Evolutionary conservation across 805 yeast genomes (phyloP).

Genomic region (Yarrowia bubula): DNA sequence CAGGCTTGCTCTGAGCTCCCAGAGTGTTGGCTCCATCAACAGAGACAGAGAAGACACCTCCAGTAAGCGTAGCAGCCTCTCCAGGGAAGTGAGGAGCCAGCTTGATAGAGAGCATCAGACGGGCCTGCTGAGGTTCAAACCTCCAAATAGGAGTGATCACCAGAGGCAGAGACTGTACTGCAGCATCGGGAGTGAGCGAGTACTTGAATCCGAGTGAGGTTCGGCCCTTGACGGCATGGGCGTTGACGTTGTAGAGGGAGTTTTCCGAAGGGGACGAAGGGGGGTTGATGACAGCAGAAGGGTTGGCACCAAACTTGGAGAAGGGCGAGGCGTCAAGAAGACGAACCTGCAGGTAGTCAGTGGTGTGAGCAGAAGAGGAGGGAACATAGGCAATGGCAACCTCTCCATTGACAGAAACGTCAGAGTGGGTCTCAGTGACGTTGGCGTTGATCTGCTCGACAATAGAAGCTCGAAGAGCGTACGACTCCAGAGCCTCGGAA

Average conservation of each 20-base stretch:
- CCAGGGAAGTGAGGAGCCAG: slow-evolving; percentile 51
- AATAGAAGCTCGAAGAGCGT: slow-evolving; percentile 54
- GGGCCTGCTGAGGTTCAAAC: slow-evolving; percentile 78
- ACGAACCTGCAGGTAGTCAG: slow-evolving; percentile 9
- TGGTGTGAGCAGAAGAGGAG: slow-evolving; percentile 24
- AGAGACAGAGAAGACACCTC: slow-evolving; percentile 60
- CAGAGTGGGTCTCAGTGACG: slow-evolving; percentile 64
- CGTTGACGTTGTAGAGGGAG: slow-evolving; percentile 26
- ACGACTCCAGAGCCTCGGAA: slow-evolving; percentile 43
- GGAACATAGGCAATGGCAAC: slow-evolving; percentile 68
- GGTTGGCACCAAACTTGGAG: slow-evolving; percentile 47
- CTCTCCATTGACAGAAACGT: slow-evolving; percentile 76
- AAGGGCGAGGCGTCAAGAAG: slow-evolving; percentile 2
- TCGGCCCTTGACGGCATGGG: slow-evolving; percentile 21
- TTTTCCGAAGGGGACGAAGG: slow-evolving; percentile 34
- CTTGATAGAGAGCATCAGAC: slow-evolving; percentile 71
- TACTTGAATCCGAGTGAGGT: slow-evolving; percentile 81
- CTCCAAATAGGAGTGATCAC: slow-evolving; percentile 83
- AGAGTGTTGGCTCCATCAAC: slow-evolving; percentile 57
- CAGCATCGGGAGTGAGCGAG: slow-evolving; percentile 48
- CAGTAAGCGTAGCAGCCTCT: slow-evolving; percentile 38
- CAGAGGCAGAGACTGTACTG: slow-evolving; percentile 54
- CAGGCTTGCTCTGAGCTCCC: slow-evolving; percentile 84
- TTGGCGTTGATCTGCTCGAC: slow-evolving; percentile 82
- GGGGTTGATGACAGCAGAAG: slow-evolving; percentile 49